Percentiles rank a stretch among this genome's conserved stretches.
Conservation (phyloP, 2,329 filamentous ascomycete genomes). For the Cercospora sojina region DNA sequence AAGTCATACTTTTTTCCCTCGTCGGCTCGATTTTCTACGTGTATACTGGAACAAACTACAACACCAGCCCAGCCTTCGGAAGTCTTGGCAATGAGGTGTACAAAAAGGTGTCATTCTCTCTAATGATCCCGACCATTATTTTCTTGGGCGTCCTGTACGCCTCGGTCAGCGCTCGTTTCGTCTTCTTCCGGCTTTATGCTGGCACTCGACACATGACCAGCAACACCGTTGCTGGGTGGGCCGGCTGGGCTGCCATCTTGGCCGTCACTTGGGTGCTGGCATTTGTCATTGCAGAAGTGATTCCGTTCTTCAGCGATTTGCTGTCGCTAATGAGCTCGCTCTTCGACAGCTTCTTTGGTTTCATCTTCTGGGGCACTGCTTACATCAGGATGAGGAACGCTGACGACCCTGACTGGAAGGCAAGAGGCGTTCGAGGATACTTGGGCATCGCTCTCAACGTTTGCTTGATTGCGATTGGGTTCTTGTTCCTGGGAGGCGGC, state of each 20-base stretch:
- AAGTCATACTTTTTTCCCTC: conserved; percentile 80
- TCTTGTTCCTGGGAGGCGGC: conserved; percentile 79
- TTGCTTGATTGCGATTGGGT: conserved; percentile 67
- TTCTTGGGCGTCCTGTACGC: conserved; percentile 90
- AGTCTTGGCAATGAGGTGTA: no score
- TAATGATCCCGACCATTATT: conserved; percentile 93
- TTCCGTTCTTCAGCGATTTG: conserved; percentile 83
- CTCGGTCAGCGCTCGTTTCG: conserved; percentile 82
- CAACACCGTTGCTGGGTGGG: conserved; percentile 81
- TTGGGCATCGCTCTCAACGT: conserved; percentile 67
- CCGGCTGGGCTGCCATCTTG: conserved; percentile 72
- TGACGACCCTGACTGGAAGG: conserved; percentile 60
- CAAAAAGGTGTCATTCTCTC: conserved; percentile 87
- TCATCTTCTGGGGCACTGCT: conserved; percentile 89
- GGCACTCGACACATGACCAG: conserved; percentile 74
- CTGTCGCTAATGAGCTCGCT: conserved; percentile 78
- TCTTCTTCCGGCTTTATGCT: conserved; percentile 87
- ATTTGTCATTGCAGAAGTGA: conserved; percentile 88
- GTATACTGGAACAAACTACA: conserved; percentile 88
- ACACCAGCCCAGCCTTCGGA: no score
- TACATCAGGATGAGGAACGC: conserved; percentile 73
- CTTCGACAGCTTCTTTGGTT: conserved; percentile 91
- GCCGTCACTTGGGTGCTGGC: conserved; percentile 77
- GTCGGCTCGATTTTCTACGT: conserved; percentile 79
- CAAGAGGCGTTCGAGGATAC: conserved; percentile 54